Evolutionary conservation across 495 filamentous ascomycete species (phyloP).

Genomic region (Xylaria bambusicola): DNA sequence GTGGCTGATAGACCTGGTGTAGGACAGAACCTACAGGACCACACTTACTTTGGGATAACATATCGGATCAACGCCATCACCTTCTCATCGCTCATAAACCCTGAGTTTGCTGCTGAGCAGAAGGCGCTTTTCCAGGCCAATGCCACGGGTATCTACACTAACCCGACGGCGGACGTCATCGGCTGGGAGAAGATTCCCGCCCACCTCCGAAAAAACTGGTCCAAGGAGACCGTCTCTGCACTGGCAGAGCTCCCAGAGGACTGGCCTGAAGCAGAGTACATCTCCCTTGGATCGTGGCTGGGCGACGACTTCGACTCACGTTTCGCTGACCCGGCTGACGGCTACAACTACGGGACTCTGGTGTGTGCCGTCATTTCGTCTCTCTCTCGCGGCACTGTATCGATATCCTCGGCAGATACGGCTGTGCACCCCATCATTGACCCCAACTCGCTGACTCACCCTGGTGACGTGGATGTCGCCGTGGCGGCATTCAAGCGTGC

Average conservation of each 20-base stretch:
- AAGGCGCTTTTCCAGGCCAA: conserved; percentile 30
- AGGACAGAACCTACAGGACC: conserved; percentile 55
- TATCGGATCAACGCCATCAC: conserved; percentile 46
- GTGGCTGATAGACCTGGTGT: conserved; percentile 50
- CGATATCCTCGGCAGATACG: conserved; percentile 46
- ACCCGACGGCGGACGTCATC: conserved; percentile 46
- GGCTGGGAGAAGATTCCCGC: conserved; percentile 51
- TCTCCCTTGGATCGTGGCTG: conserved; percentile 45
- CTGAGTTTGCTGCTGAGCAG: conserved; percentile 28
- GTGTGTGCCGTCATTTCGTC: conserved; percentile 43
- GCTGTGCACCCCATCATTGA: conserved; percentile 52
- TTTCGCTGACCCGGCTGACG: conserved; percentile 16
- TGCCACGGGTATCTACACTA: conserved; percentile 43
- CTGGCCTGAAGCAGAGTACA: conserved; percentile 60
- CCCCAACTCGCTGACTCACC: conserved; percentile 55
- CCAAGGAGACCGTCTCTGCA: conserved; percentile 26
- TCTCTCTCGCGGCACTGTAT: conserved; percentile 56
- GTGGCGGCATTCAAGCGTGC: conserved; percentile 58
- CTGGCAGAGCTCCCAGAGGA: conserved; percentile 50
- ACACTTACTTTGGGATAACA: conserved; percentile 39
- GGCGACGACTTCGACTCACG: conserved; percentile 44
- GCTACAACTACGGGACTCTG: conserved; percentile 37
- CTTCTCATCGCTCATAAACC: conserved; percentile 39
- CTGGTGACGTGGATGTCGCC: conserved; percentile 53
- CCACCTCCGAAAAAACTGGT: conserved; percentile 16